A percentile compares a stretch with the other conserved stretches of the same genome.
These are phyloP conservation scores for Selenicereus undatus DNA, from an alignment of 148 eudicot genomes.

Conservation along the genomic window DNA sequence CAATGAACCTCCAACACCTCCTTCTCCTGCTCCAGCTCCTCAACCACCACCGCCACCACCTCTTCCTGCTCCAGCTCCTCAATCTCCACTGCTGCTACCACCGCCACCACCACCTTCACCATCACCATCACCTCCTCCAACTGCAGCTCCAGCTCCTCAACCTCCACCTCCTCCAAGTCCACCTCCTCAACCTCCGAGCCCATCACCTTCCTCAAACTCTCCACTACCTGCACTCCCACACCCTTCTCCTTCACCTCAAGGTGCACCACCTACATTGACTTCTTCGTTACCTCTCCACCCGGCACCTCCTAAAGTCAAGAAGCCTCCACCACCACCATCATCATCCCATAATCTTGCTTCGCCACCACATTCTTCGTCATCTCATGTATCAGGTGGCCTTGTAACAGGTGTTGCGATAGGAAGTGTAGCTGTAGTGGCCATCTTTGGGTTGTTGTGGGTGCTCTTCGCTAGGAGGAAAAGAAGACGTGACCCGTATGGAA, in stretches of 20 bases:
- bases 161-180: constrained; percentile 23
- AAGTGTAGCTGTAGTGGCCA: constrained; percentile 41
- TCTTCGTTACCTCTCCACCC: neutral
- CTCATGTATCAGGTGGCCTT: constrained; percentile 32
- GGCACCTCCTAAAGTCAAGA: neutral
- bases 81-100: constrained; percentile 11
- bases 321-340: constrained; percentile 7
- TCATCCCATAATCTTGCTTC: constrained; percentile 7
- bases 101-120: constrained; percentile 20
- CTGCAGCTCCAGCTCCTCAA: constrained; percentile 1
- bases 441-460: constrained; percentile 45
- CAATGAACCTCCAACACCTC: constrained; percentile 15
- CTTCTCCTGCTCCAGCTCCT: constrained; percentile 21
- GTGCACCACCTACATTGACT: neutral
- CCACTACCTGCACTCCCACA: neutral
- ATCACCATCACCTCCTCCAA: constrained; percentile 15
- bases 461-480: constrained; percentile 53
- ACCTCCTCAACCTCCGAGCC: constrained; percentile 7
- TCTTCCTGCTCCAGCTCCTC: constrained; percentile 6
- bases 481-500: constrained; percentile 33
- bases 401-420: constrained; percentile 56
- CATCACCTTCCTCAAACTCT: constrained; percentile 19
- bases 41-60: constrained; percentile 14
- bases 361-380: constrained; percentile 19
- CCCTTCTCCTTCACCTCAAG: constrained; percentile 10